Evolutionary conservation across 805 yeast genomes (phyloP).

Genomic region (Saccharomyces paradoxus): DNA sequence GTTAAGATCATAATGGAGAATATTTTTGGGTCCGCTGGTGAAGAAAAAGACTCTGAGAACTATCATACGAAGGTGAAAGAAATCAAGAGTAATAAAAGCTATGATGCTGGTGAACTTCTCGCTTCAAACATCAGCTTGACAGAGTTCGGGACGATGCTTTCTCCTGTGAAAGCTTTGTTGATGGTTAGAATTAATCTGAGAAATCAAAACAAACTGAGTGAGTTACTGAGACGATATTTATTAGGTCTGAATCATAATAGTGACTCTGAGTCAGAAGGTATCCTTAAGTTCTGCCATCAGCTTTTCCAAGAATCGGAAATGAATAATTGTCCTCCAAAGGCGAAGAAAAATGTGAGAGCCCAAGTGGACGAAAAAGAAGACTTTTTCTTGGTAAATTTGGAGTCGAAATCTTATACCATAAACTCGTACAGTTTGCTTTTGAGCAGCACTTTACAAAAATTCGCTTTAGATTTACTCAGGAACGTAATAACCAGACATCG

Average conservation of each 20-base stretch:
- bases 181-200: conserved; percentile 57
- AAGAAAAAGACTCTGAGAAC: conserved; percentile 91
- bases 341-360: conserved; percentile 13
- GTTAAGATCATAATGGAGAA: conserved; percentile 83
- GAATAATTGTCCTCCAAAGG: conserved; percentile 14
- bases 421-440: conserved; percentile 51
- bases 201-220: conserved; percentile 69
- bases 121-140: conserved; percentile 55
- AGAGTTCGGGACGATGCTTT: conserved; percentile 48
- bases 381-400: conserved; percentile 68
- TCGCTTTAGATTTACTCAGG: conserved; percentile 68
- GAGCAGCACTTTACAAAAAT: conserved; percentile 56
- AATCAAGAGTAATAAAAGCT: conserved; percentile 81
- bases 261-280: conserved; percentile 48
- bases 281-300: conserved; percentile 66
- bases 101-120: conserved; percentile 74
- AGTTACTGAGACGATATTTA: conserved; percentile 65
- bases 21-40: conserved; percentile 82
- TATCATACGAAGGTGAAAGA: conserved; percentile 81
- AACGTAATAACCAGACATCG: conserved; percentile 60
- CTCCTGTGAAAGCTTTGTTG: conserved; percentile 60
- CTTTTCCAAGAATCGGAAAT: conserved; percentile 48
- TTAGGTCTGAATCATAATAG: conserved; percentile 71
- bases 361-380: conserved; percentile 40
- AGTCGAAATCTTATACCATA: conserved; percentile 47